A percentile compares a stretch with the other conserved stretches of the same genome.
These are phyloP conservation scores for Mycosarcoma maydis DNA, from an alignment of 1,284 basidiomycete genomes.

Conservation along the genomic window DNA sequence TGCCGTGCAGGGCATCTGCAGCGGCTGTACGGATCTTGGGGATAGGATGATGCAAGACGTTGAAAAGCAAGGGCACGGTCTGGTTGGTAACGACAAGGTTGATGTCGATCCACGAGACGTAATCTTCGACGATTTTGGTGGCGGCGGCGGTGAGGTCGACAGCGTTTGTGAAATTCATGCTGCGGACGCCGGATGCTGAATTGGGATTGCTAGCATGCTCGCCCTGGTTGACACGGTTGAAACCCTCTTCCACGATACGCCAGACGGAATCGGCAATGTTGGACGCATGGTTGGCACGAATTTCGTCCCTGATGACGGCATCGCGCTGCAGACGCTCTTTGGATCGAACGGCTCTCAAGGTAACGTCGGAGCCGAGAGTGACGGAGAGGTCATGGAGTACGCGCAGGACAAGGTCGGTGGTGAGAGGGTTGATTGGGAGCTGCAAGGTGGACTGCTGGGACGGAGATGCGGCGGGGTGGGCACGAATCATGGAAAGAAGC, in stretches of 20 bases:
- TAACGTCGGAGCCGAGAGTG: slow-evolving; percentile 64
- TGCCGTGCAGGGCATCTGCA: slow-evolving; percentile 80
- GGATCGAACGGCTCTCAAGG: slow-evolving; percentile 59
- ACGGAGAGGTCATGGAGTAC: slow-evolving; percentile 65
- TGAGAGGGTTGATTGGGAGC: slow-evolving; percentile 84
- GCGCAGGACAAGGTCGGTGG: slow-evolving; percentile 72
- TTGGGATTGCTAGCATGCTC: slow-evolving; percentile 16
- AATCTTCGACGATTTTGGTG: slow-evolving; percentile 88
- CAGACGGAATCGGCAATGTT: slow-evolving; percentile 87
- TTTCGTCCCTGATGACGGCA: slow-evolving; percentile 64
- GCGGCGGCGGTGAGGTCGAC: slow-evolving; percentile 76
- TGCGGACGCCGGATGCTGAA: slow-evolving; percentile 69
- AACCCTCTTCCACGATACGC: slow-evolving; percentile 80
- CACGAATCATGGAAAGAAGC: slow-evolving; percentile 64
- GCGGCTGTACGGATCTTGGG: slow-evolving; percentile 82
- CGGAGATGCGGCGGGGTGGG: slow-evolving; percentile 68
- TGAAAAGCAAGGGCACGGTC: slow-evolving; percentile 86
- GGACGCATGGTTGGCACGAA: slow-evolving; percentile 73
- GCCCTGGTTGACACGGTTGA: slow-evolving; percentile 46
- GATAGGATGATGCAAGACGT: slow-evolving; percentile 76
- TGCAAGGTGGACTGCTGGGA: slow-evolving; percentile 76
- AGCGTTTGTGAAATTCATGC: slow-evolving; percentile 68
- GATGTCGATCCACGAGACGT: slow-evolving; percentile 98
- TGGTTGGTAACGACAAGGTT: slow-evolving; percentile 90
- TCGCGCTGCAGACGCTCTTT: slow-evolving; percentile 64